phyloP scores from a whole-genome alignment of 140 eudicot genomes.

The Cichorium intybus region DNA sequence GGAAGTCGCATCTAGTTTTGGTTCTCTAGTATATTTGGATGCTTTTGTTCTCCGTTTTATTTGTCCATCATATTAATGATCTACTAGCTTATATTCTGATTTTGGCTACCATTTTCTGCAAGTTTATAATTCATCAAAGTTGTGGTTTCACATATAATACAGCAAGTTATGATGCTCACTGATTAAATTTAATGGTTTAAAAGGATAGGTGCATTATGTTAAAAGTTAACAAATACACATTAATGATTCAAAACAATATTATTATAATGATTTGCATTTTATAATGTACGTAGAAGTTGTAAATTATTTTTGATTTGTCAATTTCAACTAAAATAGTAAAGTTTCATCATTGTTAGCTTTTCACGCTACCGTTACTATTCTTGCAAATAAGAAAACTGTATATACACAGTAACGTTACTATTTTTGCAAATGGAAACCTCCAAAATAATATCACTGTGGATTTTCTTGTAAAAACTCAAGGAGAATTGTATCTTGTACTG shows the following conservation, averaged over 20 bases:
- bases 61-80: conserved; percentile 6
- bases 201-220: neutral
- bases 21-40: neutral
- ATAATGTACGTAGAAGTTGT: too few species aligned
- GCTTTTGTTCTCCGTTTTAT: neutral
- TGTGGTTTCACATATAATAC: neutral
- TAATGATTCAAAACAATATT: neutral
- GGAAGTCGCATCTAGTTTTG: neutral
- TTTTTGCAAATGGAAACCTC: too few species aligned
- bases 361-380: too few species aligned
- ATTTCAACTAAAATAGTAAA: too few species aligned
- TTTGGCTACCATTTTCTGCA: neutral
- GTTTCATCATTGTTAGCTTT: too few species aligned
- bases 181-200: too few species aligned
- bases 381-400: too few species aligned
- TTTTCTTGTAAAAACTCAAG: too few species aligned
- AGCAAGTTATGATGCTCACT: neutral
- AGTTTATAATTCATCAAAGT: neutral
- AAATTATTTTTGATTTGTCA: too few species aligned
- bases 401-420: too few species aligned
- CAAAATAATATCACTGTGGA: too few species aligned
- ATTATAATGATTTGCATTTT: neutral
- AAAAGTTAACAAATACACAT: neutral
- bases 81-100: neutral
- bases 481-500: too few species aligned